Conservation (phyloP, 805 yeast species). For the Candida germanica region DNA sequence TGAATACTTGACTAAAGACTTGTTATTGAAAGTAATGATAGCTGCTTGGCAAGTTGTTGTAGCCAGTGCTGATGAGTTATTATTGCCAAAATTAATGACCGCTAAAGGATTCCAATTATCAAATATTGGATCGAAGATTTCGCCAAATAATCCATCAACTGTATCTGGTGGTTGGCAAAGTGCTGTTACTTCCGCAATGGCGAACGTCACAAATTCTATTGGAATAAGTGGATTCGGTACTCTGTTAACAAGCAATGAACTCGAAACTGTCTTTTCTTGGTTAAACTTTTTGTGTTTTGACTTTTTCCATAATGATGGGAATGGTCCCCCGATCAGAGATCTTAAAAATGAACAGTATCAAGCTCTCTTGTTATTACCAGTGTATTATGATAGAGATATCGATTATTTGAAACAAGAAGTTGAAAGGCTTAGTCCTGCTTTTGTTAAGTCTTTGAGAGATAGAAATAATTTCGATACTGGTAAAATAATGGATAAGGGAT, state of each 20-base stretch:
- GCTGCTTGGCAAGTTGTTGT: constrained; percentile 80
- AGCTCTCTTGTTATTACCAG: constrained; percentile 59
- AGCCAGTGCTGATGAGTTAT: constrained; percentile 61
- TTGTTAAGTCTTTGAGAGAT: constrained; percentile 46
- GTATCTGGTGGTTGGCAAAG: constrained; percentile 36
- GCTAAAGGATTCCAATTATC: constrained; percentile 31
- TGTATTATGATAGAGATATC: constrained; percentile 54
- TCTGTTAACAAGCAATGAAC: constrained; percentile 55
- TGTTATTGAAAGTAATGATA: constrained; percentile 63
- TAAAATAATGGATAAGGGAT: not conserved
- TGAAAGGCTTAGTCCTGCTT: constrained; percentile 55
- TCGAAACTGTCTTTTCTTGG: constrained; percentile 72
- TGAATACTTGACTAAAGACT: constrained; percentile 49
- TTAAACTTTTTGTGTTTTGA: constrained; percentile 59
- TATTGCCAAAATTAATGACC: constrained; percentile 68
- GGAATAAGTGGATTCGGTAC: constrained; percentile 50
- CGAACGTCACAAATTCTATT: constrained; percentile 44
- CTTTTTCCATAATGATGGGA: constrained; percentile 77
- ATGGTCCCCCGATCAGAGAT: constrained; percentile 69
- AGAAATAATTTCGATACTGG: constrained; percentile 41
- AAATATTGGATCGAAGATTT: constrained; percentile 18
- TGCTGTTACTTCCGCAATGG: constrained; percentile 47
- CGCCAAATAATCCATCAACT: constrained; percentile 7
- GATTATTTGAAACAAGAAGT: constrained; percentile 53
- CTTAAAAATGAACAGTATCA: constrained; percentile 64